These are phyloP conservation scores for Hortiboletus flavorubellus DNA, from an alignment of 768 basidiomycete genomes.

Conservation along the genomic window DNA sequence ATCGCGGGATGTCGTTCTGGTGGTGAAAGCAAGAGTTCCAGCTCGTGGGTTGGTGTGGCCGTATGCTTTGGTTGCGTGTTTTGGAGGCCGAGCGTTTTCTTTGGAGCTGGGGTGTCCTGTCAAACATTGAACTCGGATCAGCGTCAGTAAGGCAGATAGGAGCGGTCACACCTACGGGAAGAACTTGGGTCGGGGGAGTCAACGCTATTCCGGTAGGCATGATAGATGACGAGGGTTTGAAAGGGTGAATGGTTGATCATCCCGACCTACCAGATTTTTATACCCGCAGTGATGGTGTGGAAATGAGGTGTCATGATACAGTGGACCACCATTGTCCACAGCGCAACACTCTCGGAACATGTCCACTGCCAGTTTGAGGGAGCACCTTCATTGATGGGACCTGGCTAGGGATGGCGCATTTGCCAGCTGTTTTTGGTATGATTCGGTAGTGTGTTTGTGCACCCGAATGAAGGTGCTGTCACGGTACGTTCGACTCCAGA, in stretches of 20 bases:
- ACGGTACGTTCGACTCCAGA: not conserved
- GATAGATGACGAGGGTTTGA: not conserved
- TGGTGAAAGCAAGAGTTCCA: not conserved
- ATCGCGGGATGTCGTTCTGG: not conserved
- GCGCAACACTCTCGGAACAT: not conserved
- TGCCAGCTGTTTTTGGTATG: constrained; percentile 8
- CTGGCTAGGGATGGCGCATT: not conserved
- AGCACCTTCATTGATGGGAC: not conserved
- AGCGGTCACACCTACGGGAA: constrained; percentile 3
- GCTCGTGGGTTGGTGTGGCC: not conserved
- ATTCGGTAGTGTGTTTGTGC: not conserved
- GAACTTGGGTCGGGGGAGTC: not conserved
- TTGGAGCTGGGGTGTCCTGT: constrained; percentile 10
- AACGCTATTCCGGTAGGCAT: constrained; percentile 7
- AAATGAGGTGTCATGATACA: not conserved
- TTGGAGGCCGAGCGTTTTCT: not conserved
- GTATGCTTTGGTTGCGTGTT: not conserved
- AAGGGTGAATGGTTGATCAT: not conserved
- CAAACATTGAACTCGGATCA: not conserved
- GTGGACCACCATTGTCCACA: constrained; percentile 18
- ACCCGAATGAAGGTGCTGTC: not conserved
- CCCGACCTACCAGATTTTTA: constrained; percentile 7
- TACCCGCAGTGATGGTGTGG: constrained; percentile 6
- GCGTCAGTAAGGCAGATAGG: not conserved
- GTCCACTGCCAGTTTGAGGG: not conserved